A percentile compares a stretch with the other conserved stretches of the same genome.
Conservation (phyloP, 179 eudicot species). For the Dionaea muscipula region DNA sequence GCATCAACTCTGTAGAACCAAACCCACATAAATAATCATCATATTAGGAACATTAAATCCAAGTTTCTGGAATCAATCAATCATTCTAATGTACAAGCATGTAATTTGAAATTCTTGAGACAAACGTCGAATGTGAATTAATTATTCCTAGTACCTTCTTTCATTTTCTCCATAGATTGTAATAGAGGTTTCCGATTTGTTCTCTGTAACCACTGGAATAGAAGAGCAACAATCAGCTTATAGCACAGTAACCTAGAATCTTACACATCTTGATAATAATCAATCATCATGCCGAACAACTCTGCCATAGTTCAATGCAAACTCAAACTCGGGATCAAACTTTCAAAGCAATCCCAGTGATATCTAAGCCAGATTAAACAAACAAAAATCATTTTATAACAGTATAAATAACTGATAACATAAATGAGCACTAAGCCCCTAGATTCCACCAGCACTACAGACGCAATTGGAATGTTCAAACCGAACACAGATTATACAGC, state of each 20-base stretch:
- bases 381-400: not conserved
- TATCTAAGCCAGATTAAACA: slow-evolving; percentile 1
- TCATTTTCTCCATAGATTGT: slow-evolving; percentile 91
- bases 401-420: not conserved
- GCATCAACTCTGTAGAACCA: slow-evolving; percentile 69
- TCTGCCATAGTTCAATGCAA: not conserved
- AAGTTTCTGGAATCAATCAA: not conserved
- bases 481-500: too few relatives aligned
- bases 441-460: too few relatives aligned
- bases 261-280: too few relatives aligned
- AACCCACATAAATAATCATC: slow-evolving; percentile 6
- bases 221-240: slow-evolving; percentile 8
- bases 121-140: not conserved
- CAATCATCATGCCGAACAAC: not conserved
- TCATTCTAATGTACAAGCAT: not conserved
- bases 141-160: slow-evolving; percentile 53
- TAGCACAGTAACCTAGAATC: not conserved
- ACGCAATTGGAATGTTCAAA: too few relatives aligned
- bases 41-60: slow-evolving; percentile 4
- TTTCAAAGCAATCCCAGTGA: not conserved
- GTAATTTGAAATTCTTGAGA: not conserved
- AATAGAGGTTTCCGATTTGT: slow-evolving; percentile 72
- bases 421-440: not conserved
- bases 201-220: slow-evolving; percentile 64
- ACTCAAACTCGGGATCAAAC: not conserved